Evolutionary conservation across 2,329 filamentous ascomycete species (phyloP), one percentile per base, ranked within the genome.

Genomic region (Epicoccum sorghinum): DNA sequence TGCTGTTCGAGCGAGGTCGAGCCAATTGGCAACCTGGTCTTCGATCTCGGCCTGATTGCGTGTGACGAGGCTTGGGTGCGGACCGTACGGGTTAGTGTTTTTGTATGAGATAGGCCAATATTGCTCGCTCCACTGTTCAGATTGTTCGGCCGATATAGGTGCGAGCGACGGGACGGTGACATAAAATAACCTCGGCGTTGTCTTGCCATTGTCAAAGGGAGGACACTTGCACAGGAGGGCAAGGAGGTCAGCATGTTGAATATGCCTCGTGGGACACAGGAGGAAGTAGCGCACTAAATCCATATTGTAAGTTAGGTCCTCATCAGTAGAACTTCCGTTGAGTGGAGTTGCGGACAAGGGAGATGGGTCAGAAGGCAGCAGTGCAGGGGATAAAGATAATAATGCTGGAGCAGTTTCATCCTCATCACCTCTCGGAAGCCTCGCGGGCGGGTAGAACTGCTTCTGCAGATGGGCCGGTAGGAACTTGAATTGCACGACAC

Each of bases 61-160:
- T 37, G 83, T 79, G 51, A 93, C 85, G 69, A 89, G 84, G 67
- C 86, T 86, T 57, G 90, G 90, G 69, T 96, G 91, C 14, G 91
- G 90, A 4, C 91, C 91, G 55, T 93, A 89, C 2, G 90, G 90
- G 68, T 95, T 95, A 62, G 89, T 93, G 78, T 92, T 92, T 60
- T 90, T 88, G 77, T 95, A 96, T 43, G 93, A 85, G 1, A 88
- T 89, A 10, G 91, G 91, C 91, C 91, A 96, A 73, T 91, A 93
- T 63, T 87, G 82, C 30, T 83, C 79, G 24, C 86, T 88, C 90
- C 90, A 95, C 70, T 85, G 79, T 24, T 83, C 84, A 7, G 91
- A 89, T 72, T 93, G 89, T 35, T 88, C 81, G 62, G 88, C 84
- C 3, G 89, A 93, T 4, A 88, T 91, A 2, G 91, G 91, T 23